Evolutionary conservation across 371 early-diverging fungal species (phyloP).

Genomic region (Chytridium lagenaria): DNA sequence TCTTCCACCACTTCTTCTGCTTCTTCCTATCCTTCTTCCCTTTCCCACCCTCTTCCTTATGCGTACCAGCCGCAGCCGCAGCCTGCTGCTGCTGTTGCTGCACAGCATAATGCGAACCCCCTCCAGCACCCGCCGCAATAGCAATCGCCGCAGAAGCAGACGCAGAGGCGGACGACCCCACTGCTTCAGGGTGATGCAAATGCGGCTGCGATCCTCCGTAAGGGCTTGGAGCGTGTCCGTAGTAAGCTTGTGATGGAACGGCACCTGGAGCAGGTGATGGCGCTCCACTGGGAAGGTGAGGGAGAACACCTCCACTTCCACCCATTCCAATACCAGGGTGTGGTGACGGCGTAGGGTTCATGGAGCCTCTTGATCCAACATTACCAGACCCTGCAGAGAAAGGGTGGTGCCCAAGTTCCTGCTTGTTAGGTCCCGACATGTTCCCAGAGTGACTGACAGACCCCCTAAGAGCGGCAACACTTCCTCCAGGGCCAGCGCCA

Average conservation of each 20-base stretch:
- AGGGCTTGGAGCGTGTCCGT: constrained; percentile 1
- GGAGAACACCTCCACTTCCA: not conserved
- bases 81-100: not conserved
- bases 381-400: not conserved
- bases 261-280: too few species aligned
- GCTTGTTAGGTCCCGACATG: not conserved
- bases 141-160: not conserved
- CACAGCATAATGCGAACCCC: not conserved
- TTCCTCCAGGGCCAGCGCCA: not conserved
- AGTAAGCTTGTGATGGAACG: too few species aligned
- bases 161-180: not conserved
- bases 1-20: constrained; percentile 14
- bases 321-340: constrained; percentile 14
- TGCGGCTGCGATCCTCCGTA: constrained; percentile 13
- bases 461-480: not conserved
- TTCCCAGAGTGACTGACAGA: constrained; percentile 4
- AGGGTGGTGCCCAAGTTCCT: not conserved
- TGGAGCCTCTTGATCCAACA: constrained; percentile 1
- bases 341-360: constrained; percentile 1
- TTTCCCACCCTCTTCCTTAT: not conserved
- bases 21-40: constrained; percentile 5
- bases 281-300: too few species aligned
- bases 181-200: constrained; percentile 7
- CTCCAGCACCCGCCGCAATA: not conserved
- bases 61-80: not conserved